Evolutionary conservation across 345 rosid species (phyloP).

Genomic region (Mallotus nudiflorus): DNA sequence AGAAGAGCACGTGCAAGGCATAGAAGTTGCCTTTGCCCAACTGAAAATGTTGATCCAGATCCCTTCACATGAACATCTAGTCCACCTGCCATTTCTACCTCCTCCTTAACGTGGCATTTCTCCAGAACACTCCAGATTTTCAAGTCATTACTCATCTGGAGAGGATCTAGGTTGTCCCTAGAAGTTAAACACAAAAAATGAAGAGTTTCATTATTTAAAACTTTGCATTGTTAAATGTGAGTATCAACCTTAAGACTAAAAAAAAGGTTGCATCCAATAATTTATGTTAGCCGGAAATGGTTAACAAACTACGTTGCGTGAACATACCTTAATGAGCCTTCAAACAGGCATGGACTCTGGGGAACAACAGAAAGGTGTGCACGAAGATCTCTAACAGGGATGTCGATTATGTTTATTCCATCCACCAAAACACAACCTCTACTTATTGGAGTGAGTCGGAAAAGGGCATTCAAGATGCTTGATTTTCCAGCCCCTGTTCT

Average conservation of each 20-base stretch:
- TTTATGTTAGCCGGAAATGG: conserved; percentile 3
- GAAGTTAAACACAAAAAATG: conserved; percentile 5
- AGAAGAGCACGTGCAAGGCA: conserved; percentile 93
- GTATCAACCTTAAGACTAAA: not conserved
- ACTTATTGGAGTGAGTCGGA: conserved; percentile 67
- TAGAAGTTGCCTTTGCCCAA: conserved; percentile 90
- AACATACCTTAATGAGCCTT: conserved; percentile 75
- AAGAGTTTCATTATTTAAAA: too few species aligned
- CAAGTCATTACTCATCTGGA: conserved; percentile 44
- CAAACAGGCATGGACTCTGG: conserved; percentile 84
- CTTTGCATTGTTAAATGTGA: too few species aligned
- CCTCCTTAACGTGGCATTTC: conserved; percentile 79
- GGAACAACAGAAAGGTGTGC: conserved; percentile 78
- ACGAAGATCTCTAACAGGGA: conserved; percentile 80
- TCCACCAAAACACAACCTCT: conserved; percentile 71
- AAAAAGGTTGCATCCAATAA: not conserved
- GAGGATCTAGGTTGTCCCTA: conserved; percentile 92
- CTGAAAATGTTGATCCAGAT: conserved; percentile 73
- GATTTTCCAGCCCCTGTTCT: conserved; percentile 98
- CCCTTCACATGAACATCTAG: conserved; percentile 58
- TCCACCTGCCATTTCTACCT: conserved; percentile 79
- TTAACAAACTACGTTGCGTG: not conserved
- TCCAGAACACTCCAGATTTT: conserved; percentile 67
- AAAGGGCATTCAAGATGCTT: conserved; percentile 80
- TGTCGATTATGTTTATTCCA: conserved; percentile 56